Conservation (phyloP, 2,329 filamentous ascomycete species). For the Chaetomium strumarium region DNA sequence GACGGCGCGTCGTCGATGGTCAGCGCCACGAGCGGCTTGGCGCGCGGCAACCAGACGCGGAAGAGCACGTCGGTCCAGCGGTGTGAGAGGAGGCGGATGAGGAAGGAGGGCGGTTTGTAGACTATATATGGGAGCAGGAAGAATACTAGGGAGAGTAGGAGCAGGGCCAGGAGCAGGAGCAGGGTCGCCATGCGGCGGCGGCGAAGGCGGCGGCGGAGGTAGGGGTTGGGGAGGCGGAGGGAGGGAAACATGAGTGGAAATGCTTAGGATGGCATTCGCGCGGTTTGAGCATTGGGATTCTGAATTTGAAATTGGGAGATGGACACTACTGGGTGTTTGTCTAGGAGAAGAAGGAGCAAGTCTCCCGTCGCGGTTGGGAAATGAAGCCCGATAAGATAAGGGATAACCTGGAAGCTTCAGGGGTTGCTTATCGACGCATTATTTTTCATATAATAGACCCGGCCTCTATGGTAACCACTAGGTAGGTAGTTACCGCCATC, state of each 20-base stretch:
- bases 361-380: neutral
- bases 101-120: constrained; percentile 70
- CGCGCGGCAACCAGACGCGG: constrained; percentile 45
- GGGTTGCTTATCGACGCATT: no score
- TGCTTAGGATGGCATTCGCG: neutral
- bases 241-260: constrained; percentile 25
- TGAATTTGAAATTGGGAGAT: neutral
- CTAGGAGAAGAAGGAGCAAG: neutral
- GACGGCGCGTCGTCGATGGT: constrained; percentile 87
- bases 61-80: constrained; percentile 77
- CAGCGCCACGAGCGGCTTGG: constrained; percentile 65
- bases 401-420: no score
- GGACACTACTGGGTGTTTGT: neutral
- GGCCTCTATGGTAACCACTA: no score
- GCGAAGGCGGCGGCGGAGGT: constrained; percentile 51
- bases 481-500: no score
- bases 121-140: constrained; percentile 56
- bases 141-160: constrained; percentile 32
- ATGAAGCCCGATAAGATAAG: neutral
- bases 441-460: no score
- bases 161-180: constrained; percentile 39
- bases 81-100: constrained; percentile 65
- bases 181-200: constrained; percentile 55
- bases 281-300: neutral
- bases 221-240: constrained; percentile 46